phyloP scores from a whole-genome alignment of 1,284 basidiomycete genomes.

The Meira miltonrushii region DNA sequence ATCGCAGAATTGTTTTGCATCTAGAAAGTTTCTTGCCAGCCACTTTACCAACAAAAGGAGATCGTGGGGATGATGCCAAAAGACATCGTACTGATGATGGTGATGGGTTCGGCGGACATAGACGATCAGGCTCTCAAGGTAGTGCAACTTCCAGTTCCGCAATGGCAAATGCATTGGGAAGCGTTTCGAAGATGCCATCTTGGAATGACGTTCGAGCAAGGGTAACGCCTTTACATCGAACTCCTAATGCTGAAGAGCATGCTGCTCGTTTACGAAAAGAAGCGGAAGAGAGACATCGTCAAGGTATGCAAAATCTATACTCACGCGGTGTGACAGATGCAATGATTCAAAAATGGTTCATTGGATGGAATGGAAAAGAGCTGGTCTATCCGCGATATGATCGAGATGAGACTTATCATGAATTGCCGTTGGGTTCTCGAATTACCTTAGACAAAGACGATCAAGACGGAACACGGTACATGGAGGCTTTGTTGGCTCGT shows the following conservation, averaged over 20 bases:
- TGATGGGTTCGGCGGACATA: background rate
- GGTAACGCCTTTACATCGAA: conserved; percentile 7
- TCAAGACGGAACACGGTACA: conserved; percentile 36
- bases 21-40: conserved; percentile 47
- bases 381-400: conserved; percentile 40
- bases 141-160: background rate
- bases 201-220: conserved; percentile 10
- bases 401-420: conserved; percentile 19
- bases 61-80: conserved; percentile 21
- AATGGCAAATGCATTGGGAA: background rate
- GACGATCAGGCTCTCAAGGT: background rate
- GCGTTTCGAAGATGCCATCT: background rate
- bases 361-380: conserved; percentile 48
- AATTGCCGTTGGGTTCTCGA: conserved; percentile 29
- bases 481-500: conserved; percentile 14
- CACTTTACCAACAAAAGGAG: conserved; percentile 20
- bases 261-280: background rate
- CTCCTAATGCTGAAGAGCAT: background rate
- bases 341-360: conserved; percentile 44
- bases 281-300: conserved; percentile 32
- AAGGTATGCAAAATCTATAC: conserved; percentile 44
- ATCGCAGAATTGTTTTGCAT: conserved; percentile 42
- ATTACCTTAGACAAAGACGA: conserved; percentile 38
- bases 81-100: background rate
- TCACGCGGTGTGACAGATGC: conserved; percentile 46